A percentile compares a stretch with the other conserved stretches of the same genome.
Conservation (phyloP, 805 yeast genomes). For the Candida tallmaniae region DNA sequence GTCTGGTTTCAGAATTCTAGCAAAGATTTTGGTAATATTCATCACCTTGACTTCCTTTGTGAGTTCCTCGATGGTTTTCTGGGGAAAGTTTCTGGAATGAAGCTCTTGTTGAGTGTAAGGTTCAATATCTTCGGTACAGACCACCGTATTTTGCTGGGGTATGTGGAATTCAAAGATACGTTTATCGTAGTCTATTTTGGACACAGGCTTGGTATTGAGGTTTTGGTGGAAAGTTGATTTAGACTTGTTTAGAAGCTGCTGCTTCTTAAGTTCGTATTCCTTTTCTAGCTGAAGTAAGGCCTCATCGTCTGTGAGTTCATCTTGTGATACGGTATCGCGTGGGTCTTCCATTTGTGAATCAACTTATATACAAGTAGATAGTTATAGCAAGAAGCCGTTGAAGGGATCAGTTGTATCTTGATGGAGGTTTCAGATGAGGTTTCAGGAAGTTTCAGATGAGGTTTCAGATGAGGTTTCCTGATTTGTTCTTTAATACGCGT, state of each 20-base stretch:
- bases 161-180: constrained; percentile 22
- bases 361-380: too few species aligned
- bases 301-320: constrained; percentile 33
- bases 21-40: constrained; percentile 54
- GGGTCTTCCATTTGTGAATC: constrained; percentile 24
- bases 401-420: too few species aligned
- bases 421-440: too few species aligned
- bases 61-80: constrained; percentile 26
- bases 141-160: too few species aligned
- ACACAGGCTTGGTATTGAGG: constrained; percentile 8
- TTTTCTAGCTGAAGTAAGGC: constrained; percentile 32
- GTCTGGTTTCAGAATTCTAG: constrained; percentile 65
- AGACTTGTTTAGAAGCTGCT: constrained; percentile 11
- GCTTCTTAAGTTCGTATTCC: constrained; percentile 27
- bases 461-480: too few species aligned
- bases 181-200: constrained; percentile 17
- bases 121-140: neutral
- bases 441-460: too few species aligned
- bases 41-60: constrained; percentile 51
- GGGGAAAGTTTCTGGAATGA: constrained; percentile 41
- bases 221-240: constrained; percentile 4
- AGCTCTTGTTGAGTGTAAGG: constrained; percentile 19
- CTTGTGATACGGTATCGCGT: constrained; percentile 24
- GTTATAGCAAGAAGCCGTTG: too few species aligned
- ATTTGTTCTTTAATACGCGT: too few species aligned